These are phyloP conservation scores for Epichloe sp. DNA, from an alignment of 2,329 filamentous ascomycete genomes.

Conservation along the genomic window DNA sequence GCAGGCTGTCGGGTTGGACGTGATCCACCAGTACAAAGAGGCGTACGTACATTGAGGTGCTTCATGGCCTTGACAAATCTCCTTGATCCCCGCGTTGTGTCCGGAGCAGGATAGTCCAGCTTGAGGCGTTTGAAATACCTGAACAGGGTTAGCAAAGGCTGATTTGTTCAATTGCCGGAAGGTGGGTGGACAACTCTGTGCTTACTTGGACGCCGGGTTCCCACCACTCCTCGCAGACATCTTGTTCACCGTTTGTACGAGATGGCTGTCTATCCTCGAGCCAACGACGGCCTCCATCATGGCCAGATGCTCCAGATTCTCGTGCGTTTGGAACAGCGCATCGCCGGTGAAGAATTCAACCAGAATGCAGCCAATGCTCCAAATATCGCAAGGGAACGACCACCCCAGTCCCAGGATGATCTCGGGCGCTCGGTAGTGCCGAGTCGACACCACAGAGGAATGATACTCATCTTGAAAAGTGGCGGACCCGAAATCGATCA, in stretches of 20 bases:
- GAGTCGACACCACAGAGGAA: conserved; percentile 56
- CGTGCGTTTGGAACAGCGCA: conserved; percentile 59
- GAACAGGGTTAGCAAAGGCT: background rate
- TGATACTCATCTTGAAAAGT: conserved; percentile 64
- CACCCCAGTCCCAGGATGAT: conserved; percentile 59
- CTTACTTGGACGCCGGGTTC: conserved; percentile 53
- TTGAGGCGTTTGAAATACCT: conserved; percentile 56
- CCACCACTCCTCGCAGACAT: conserved; percentile 42
- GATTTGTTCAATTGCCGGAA: too few species aligned
- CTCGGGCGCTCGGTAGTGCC: conserved; percentile 57
- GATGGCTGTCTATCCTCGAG: conserved; percentile 41
- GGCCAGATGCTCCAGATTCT: conserved; percentile 59
- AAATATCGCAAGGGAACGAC: conserved; percentile 61
- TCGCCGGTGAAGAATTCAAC: conserved; percentile 62
- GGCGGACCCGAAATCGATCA: conserved; percentile 60
- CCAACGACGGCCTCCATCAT: conserved; percentile 63
- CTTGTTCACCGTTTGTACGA: conserved; percentile 37
- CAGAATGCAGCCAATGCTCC: conserved; percentile 61
- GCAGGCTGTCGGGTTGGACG: background rate
- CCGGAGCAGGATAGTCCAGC: conserved; percentile 50
- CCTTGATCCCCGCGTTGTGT: conserved; percentile 51
- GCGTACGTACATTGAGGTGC: conserved; percentile 46
- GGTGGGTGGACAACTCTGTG: background rate
- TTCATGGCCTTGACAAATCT: conserved; percentile 65
- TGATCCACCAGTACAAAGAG: background rate